These are phyloP conservation scores for Candida montana DNA, from an alignment of 805 yeast species.

Conservation along the genomic window DNA sequence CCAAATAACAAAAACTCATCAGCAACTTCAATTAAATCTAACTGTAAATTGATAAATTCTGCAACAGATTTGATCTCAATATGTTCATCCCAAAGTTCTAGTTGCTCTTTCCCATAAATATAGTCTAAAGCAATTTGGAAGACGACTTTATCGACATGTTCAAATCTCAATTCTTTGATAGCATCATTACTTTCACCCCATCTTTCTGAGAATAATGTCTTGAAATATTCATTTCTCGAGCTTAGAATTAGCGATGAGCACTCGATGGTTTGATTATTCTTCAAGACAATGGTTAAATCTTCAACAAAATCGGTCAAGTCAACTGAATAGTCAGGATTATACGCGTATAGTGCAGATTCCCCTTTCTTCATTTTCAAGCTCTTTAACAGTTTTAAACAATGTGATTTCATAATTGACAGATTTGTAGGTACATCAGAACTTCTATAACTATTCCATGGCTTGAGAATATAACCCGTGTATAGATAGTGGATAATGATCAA, in stretches of 20 bases:
- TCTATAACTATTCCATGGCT: slow-evolving; percentile 40
- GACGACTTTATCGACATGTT: slow-evolving; percentile 34
- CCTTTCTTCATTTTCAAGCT: slow-evolving; percentile 13
- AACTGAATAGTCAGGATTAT: slow-evolving; percentile 1
- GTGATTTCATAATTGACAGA: slow-evolving; percentile 6
- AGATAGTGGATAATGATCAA: slow-evolving; percentile 41
- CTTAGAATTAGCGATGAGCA: slow-evolving; percentile 51
- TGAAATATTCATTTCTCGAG: slow-evolving; percentile 59
- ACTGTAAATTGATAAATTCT: slow-evolving; percentile 45
- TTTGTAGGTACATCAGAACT: slow-evolving; percentile 7
- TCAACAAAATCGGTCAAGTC: slow-evolving; percentile 7
- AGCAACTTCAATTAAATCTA: slow-evolving; percentile 55
- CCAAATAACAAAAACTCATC: slow-evolving; percentile 60
- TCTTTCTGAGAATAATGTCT: slow-evolving; percentile 44
- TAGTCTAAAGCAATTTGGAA: slow-evolving; percentile 48
- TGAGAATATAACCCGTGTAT: slow-evolving; percentile 42
- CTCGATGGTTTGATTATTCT: slow-evolving; percentile 36
- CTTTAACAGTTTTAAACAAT: slow-evolving; percentile 11
- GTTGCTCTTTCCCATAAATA: slow-evolving; percentile 50
- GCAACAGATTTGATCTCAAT: slow-evolving; percentile 24
- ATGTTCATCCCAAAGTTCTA: slow-evolving; percentile 30
- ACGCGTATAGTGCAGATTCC: slow-evolving; percentile 4
- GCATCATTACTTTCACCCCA: slow-evolving; percentile 38
- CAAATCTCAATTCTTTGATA: slow-evolving; percentile 32
- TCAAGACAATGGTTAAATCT: slow-evolving; percentile 43